phyloP scores from a whole-genome alignment of 139 green algal genomes.

The Astrephomene gubernaculifera region DNA sequence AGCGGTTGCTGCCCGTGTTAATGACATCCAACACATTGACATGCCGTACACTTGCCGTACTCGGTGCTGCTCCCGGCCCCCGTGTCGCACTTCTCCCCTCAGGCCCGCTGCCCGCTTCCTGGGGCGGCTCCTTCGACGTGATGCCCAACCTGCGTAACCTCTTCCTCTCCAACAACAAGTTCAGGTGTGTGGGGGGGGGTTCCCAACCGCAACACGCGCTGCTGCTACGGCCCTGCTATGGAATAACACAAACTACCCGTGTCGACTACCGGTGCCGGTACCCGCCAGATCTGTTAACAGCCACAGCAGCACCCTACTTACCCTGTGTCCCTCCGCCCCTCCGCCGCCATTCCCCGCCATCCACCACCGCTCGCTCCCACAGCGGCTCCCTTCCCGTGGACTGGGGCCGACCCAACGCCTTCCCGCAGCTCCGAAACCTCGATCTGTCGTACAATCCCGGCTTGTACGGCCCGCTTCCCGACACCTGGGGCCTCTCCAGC shows the following conservation, averaged over 20 bases:
- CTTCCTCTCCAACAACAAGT: conserved; percentile 34
- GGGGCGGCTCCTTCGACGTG: conserved; percentile 11
- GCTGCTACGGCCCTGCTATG: too few species aligned
- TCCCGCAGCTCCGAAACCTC: conserved; percentile 44
- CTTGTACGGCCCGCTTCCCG: conserved; percentile 7
- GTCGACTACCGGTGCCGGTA: too few species aligned
- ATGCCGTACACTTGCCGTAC: too few species aligned
- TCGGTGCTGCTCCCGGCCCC: too few species aligned
- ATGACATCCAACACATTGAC: too few species aligned
- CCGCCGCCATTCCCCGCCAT: neutral
- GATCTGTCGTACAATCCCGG: conserved; percentile 28
- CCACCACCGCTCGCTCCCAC: neutral
- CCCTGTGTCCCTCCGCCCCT: neutral
- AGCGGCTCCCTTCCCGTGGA: conserved; percentile 44
- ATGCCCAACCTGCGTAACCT: conserved; percentile 41
- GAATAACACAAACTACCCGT: too few species aligned
- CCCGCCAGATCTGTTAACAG: too few species aligned
- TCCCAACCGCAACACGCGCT: too few species aligned
- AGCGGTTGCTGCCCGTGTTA: too few species aligned
- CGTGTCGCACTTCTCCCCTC: neutral
- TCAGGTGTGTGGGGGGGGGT: conserved; percentile 28
- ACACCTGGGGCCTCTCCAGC: conserved; percentile 12
- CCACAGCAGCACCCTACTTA: too few species aligned
- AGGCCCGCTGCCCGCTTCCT: conserved; percentile 21
- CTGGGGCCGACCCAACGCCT: conserved; percentile 46